Evolutionary conservation across 1,139 yeast genomes (phyloP).

Genomic region (Candida sanyaensis): DNA sequence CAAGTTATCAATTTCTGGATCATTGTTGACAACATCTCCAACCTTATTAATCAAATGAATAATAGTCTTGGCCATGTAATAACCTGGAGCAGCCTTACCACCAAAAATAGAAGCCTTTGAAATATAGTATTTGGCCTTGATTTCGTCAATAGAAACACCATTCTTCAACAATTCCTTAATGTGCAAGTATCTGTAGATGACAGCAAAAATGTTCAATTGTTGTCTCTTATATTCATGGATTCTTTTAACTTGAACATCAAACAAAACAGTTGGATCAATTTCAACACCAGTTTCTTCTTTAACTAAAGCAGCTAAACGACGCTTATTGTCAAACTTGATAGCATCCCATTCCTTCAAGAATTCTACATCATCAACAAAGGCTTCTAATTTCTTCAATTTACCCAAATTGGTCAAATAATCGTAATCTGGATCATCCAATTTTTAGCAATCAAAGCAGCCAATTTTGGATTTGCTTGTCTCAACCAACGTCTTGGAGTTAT

Average conservation of each 20-base stretch:
- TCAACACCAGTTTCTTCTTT: conserved; percentile 68
- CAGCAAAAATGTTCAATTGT: conserved; percentile 89
- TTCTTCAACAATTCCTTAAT: conserved; percentile 65
- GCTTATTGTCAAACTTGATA: conserved; percentile 72
- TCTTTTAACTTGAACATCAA: conserved; percentile 92
- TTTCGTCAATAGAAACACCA: conserved; percentile 54
- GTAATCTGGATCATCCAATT: conserved; percentile 64
- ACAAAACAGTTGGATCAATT: conserved; percentile 72
- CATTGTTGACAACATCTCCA: conserved; percentile 78
- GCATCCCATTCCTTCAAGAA: conserved; percentile 73
- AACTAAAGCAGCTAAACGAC: conserved; percentile 67
- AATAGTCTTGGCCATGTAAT: conserved; percentile 90
- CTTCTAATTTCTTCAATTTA: conserved; percentile 65
- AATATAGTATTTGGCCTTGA: conserved; percentile 58
- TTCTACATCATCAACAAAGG: conserved; percentile 63
- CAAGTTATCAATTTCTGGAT: conserved; percentile 69
- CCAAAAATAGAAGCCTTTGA: conserved; percentile 86
- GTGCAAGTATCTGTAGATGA: conserved; percentile 76
- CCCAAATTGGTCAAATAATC: conserved; percentile 71
- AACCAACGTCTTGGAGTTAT: conserved; percentile 97
- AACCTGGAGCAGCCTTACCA: conserved; percentile 97
- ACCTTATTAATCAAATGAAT: conserved; percentile 85
- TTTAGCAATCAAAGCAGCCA: conserved; percentile 73
- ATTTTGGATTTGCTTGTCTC: conserved; percentile 85
- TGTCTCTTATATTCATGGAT: conserved; percentile 96